phyloP scores from a whole-genome alignment of 2,329 filamentous ascomycete genomes.

The Hymenoscyphus fructigenus region DNA sequence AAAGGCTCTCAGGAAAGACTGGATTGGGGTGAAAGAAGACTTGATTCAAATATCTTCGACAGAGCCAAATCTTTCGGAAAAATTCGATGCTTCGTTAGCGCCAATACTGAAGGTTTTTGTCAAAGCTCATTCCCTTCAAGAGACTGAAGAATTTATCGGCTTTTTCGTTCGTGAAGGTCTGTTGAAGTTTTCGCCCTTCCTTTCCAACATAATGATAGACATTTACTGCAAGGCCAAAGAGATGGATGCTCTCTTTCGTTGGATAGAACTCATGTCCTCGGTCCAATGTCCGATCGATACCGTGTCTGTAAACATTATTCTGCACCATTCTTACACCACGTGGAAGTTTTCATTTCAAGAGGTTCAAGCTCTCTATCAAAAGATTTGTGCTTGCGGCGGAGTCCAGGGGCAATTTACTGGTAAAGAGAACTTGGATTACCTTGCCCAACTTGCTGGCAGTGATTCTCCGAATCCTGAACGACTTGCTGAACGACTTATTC shows the following conservation, averaged over 20 bases:
- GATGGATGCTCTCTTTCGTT: constrained; percentile 30
- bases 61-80: constrained; percentile 12
- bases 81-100: constrained; percentile 24
- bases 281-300: constrained; percentile 24
- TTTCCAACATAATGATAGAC: constrained; percentile 31
- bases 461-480: constrained; percentile 7
- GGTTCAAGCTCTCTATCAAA: constrained; percentile 23
- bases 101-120: constrained; percentile 34
- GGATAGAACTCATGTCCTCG: constrained; percentile 30
- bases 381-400: constrained; percentile 8
- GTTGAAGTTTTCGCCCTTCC: constrained; percentile 24
- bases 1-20: constrained; percentile 33
- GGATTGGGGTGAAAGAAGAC: constrained; percentile 31
- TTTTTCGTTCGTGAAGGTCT: constrained; percentile 24
- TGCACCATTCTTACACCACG: constrained; percentile 27
- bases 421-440: constrained; percentile 22
- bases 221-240: constrained; percentile 32
- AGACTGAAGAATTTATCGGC: constrained; percentile 33
- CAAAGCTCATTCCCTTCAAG: constrained; percentile 28
- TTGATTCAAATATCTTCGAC: constrained; percentile 29
- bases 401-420: not conserved
- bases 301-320: constrained; percentile 32
- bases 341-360: constrained; percentile 31
- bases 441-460: constrained; percentile 24
- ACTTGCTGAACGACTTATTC: constrained; percentile 12